A percentile compares a stretch with the other conserved stretches of the same genome.
Evolutionary conservation across 345 rosid genomes (phyloP).

Genomic region (Sisymbrium irio): DNA sequence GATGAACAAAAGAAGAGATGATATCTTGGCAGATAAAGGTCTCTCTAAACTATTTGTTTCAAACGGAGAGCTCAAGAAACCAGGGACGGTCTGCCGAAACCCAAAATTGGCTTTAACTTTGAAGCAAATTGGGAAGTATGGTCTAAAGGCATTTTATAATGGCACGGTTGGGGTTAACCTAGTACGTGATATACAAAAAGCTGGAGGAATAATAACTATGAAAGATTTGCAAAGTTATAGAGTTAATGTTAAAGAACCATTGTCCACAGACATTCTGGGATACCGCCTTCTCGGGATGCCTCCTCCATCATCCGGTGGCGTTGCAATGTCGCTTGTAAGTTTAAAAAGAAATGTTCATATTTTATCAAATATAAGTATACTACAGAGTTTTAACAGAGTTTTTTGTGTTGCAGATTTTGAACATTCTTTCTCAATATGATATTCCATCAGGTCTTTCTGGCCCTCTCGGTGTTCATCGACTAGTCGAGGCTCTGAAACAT

Average conservation of each 20-base stretch:
- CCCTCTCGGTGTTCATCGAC: not conserved
- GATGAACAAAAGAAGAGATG: constrained; percentile 26
- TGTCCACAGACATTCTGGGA: constrained; percentile 39
- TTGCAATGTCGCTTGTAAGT: not conserved
- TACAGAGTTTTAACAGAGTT: no score
- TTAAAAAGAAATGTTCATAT: not conserved
- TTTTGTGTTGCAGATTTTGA: constrained; percentile 26
- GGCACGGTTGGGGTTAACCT: constrained; percentile 45
- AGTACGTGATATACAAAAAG: constrained; percentile 36
- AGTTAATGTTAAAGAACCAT: constrained; percentile 40
- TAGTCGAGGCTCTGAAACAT: not conserved
- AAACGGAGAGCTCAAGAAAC: constrained; percentile 39
- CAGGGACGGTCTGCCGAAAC: constrained; percentile 22
- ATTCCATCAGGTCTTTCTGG: not conserved
- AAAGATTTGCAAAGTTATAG: constrained; percentile 45
- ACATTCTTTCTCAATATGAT: not conserved
- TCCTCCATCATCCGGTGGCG: constrained; percentile 40
- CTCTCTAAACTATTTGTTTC: constrained; percentile 35
- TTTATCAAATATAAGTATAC: not conserved
- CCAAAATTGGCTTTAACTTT: constrained; percentile 37
- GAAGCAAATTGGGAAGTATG: constrained; percentile 6
- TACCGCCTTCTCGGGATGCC: constrained; percentile 48
- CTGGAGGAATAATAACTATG: constrained; percentile 55
- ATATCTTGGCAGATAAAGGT: constrained; percentile 47
- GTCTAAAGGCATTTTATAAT: constrained; percentile 45